A percentile compares a stretch with the other conserved stretches of the same genome.
phyloP scores from a whole-genome alignment of 345 rosid genomes.

The Microcos paniculata region DNA sequence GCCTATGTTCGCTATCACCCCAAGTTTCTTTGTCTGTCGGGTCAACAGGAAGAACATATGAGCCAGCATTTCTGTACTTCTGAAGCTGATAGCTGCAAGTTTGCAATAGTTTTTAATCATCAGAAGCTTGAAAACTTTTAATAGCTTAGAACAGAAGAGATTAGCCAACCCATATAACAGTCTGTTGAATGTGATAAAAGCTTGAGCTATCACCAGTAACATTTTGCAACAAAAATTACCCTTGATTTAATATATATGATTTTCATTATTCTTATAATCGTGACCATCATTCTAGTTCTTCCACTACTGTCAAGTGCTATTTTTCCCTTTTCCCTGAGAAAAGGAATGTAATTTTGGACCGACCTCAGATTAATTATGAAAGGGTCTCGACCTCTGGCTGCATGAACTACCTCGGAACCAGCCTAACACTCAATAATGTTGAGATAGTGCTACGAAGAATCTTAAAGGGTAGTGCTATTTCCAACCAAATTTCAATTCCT shows the following conservation, averaged over 20 bases:
- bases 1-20: slow-evolving; percentile 98
- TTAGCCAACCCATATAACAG: not conserved
- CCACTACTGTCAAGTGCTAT: not conserved
- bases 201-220: too few relatives aligned
- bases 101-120: not conserved
- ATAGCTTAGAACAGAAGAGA: not conserved
- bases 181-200: too few relatives aligned
- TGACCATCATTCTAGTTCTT: not conserved
- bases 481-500: slow-evolving; percentile 2
- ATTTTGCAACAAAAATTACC: not conserved
- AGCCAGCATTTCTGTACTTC: slow-evolving; percentile 86
- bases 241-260: not conserved
- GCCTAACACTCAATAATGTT: slow-evolving; percentile 11
- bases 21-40: slow-evolving; percentile 87
- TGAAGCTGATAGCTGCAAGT: slow-evolving; percentile 91
- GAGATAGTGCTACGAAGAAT: slow-evolving; percentile 30
- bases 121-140: slow-evolving; percentile 8
- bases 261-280: not conserved
- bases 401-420: not conserved
- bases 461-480: slow-evolving; percentile 23
- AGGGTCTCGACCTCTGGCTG: not conserved
- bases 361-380: not conserved
- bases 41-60: slow-evolving; percentile 91
- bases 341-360: not conserved
- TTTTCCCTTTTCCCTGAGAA: not conserved